Conservation (phyloP, 2,329 filamentous ascomycete genomes). For the Chaetomiaceae sp. region DNA sequence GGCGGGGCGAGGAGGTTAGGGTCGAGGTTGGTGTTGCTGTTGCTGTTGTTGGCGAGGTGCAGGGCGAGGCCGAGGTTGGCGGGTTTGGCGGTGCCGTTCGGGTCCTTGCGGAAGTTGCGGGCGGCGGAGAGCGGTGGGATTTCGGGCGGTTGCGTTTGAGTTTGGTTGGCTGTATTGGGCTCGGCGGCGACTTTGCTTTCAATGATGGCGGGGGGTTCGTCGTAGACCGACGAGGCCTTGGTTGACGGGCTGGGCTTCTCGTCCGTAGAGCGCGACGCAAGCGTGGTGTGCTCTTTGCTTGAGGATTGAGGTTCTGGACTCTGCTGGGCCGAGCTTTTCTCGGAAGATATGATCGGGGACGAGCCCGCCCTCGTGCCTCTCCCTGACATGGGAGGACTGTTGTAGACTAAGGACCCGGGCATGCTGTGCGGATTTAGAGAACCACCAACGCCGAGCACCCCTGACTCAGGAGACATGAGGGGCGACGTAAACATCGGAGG, state of each 20-base stretch:
- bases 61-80: slow-evolving; percentile 8
- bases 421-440: neutral
- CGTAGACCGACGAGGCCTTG: slow-evolving; percentile 16
- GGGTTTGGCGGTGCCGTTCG: neutral
- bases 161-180: neutral
- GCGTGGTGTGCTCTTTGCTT: slow-evolving; percentile 9
- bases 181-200: neutral
- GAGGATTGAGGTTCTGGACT: slow-evolving; percentile 8
- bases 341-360: slow-evolving; percentile 8
- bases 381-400: slow-evolving; percentile 14
- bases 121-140: slow-evolving; percentile 13
- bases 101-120: neutral
- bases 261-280: neutral
- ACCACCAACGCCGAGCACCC: neutral
- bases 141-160: neutral
- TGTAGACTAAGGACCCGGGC: slow-evolving; percentile 10
- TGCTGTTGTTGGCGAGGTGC: neutral
- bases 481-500: slow-evolving; percentile 17
- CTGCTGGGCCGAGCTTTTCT: neutral
- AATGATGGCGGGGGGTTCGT: slow-evolving; percentile 6
- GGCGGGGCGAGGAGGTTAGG: slow-evolving; percentile 3
- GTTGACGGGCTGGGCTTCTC: slow-evolving; percentile 12
- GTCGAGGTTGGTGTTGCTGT: too few species aligned
- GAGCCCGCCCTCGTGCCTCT: slow-evolving; percentile 2
- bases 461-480: slow-evolving; percentile 15